phyloP scores from a whole-genome alignment of 1,284 basidiomycete species.

The Trichosporon faecale region DNA sequence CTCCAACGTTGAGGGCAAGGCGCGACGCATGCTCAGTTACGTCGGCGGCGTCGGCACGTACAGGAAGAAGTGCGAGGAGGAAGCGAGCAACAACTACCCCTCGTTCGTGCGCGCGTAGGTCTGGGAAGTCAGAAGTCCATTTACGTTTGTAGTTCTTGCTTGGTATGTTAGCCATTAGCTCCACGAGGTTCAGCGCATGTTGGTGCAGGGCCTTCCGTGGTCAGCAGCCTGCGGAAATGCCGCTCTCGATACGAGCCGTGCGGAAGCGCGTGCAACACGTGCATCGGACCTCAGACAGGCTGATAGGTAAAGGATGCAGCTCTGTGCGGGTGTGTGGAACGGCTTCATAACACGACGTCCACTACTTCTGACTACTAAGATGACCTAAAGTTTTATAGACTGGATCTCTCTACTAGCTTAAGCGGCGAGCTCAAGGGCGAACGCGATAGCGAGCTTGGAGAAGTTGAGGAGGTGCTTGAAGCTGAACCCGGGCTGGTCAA shows the following conservation, averaged over 20 bases:
- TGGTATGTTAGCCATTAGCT: neutral
- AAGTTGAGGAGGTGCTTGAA: slow-evolving; percentile 62
- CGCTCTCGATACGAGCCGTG: no score
- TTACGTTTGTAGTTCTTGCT: neutral
- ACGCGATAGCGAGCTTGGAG: slow-evolving; percentile 81
- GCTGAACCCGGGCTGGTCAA: slow-evolving; percentile 81
- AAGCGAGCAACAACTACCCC: slow-evolving; percentile 17
- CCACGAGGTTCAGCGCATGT: no score
- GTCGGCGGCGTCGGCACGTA: slow-evolving; percentile 22
- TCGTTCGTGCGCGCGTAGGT: slow-evolving; percentile 17
- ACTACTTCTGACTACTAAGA: neutral
- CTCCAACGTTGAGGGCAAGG: slow-evolving; percentile 22
- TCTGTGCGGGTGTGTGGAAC: neutral
- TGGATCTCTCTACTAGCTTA: neutral
- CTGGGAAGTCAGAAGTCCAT: neutral
- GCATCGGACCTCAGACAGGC: no score
- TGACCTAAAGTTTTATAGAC: neutral
- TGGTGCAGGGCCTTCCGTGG: no score
- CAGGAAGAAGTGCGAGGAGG: slow-evolving; percentile 18
- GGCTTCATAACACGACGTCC: neutral
- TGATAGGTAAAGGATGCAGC: neutral
- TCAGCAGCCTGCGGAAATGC: no score
- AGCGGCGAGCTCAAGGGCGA: slow-evolving; percentile 66
- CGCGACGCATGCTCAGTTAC: slow-evolving; percentile 19
- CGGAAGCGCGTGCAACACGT: no score